Base-by-base conservation (phyloP, 2,329 filamentous ascomycete genomes). In the Venturia asperata region DNA sequence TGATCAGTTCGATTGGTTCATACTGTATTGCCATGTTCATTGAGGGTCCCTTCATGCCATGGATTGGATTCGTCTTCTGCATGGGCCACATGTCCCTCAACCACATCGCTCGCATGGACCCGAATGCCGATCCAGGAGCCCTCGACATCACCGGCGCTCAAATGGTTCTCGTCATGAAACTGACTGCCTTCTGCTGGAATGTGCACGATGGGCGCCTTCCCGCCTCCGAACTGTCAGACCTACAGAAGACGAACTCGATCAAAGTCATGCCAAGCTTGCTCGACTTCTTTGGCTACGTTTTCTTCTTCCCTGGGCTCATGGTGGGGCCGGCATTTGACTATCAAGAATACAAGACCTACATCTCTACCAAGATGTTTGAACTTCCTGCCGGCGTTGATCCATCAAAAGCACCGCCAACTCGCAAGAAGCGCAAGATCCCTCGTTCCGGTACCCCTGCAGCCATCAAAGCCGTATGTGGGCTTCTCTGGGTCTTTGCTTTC, bases 101-200 rank as follows among this genome's bases (percentile, higher is more conserved):
- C 74, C 94, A 99, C 75, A 88, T 99, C 68, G 80, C 85, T 66
- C 89, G 95, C 47, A 76, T 84, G 87, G 47, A 79, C 83, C 47
- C 82, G 89, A 52, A 27, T 15, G n/a, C 21, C 70, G 82, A 85
- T 67, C 85, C 90, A 0, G 81, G 84, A 47, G 77, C 79, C 1
- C 82, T 96, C 66, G 94, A 99, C 74, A 92, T 99, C 70, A 97
- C 93, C 0, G 92, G 83, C 49, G 92, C 93, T 1, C 94, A 99
- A 76, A 99, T 99, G 94, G 94, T 99, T 42, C 79, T 97, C 70
- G 88, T 97, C 68, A 99, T 99, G 91, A 99, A 99, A 74, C 85
- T 99, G 43, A 91, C 87, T 27, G 90, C 93, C 5, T 99, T 99
- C 74, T 96, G 91, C 79, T 99, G 94, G 94, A 97, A 97, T 74